Evolutionary conservation across 2,329 filamentous ascomycete genomes (phyloP).

Genomic region (Xylariaceae sp.): DNA sequence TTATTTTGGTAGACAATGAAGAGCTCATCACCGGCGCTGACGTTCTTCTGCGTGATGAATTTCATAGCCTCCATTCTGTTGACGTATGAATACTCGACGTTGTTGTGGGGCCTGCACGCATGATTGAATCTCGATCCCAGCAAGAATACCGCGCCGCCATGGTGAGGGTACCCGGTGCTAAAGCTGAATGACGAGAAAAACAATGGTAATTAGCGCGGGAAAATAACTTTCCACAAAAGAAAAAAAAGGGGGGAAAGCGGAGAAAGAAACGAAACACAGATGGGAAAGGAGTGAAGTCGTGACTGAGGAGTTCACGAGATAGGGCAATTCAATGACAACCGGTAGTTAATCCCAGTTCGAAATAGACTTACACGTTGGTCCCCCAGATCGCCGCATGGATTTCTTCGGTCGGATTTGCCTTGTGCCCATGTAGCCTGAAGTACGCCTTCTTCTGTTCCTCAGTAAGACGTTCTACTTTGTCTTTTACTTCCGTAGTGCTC

Average conservation of each 20-base stretch:
- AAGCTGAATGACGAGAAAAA: slow-evolving; percentile 10
- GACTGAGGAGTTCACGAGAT: background rate
- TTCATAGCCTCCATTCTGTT: slow-evolving; percentile 32
- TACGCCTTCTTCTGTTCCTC: slow-evolving; percentile 31
- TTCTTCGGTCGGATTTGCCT: slow-evolving; percentile 25
- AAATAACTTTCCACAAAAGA: too few species aligned
- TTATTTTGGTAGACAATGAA: slow-evolving; percentile 45
- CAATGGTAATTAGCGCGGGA: background rate
- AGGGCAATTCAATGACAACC: background rate
- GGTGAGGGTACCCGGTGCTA: background rate
- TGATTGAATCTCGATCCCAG: slow-evolving; percentile 55
- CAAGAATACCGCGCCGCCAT: slow-evolving; percentile 38
- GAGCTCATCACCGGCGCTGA: slow-evolving; percentile 44
- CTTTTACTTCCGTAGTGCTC: slow-evolving; percentile 3
- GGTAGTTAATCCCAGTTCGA: background rate
- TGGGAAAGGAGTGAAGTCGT: background rate
- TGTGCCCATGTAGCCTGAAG: slow-evolving; percentile 36
- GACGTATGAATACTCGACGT: slow-evolving; percentile 42
- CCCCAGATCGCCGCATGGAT: slow-evolving; percentile 36
- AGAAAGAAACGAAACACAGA: too few species aligned
- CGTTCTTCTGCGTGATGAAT: slow-evolving; percentile 35
- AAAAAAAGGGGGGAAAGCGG: too few species aligned
- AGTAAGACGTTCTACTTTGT: slow-evolving; percentile 35
- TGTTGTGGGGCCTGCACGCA: slow-evolving; percentile 41
- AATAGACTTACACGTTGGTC: slow-evolving; percentile 41